These are phyloP conservation scores for Diophrys appendiculata DNA, from an alignment of 73 alveolate genomes.

Conservation along the genomic window DNA sequence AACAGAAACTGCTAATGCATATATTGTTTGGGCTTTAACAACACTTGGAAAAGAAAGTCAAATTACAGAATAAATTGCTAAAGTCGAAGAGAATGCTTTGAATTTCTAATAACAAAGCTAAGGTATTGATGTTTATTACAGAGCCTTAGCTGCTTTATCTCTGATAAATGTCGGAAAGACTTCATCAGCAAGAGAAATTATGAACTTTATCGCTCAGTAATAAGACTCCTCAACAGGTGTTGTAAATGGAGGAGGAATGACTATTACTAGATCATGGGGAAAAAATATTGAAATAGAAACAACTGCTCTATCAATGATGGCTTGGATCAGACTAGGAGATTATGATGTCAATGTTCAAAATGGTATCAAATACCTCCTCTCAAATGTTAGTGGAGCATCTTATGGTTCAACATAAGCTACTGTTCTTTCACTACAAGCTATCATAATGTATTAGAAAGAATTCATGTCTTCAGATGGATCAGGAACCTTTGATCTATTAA, in stretches of 20 bases:
- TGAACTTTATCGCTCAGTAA: constrained; percentile 10
- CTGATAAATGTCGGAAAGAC: constrained; percentile 18
- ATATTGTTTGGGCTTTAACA: constrained; percentile 53
- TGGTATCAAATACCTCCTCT: constrained; percentile 36
- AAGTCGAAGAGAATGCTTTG: constrained; percentile 2
- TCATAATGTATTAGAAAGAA: constrained; percentile 18
- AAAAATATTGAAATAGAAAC: constrained; percentile 35
- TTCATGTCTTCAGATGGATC: constrained; percentile 33
- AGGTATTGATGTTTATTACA: constrained; percentile 35
- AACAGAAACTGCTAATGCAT: constrained; percentile 44
- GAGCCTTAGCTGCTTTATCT: constrained; percentile 38
- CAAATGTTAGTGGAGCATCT: constrained; percentile 38
- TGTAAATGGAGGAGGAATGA: constrained; percentile 27
- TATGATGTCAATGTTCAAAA: constrained; percentile 25
- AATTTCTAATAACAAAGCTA: too few species aligned
- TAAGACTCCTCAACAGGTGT: constrained; percentile 45
- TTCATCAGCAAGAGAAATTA: constrained; percentile 10
- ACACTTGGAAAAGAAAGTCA: constrained; percentile 33
- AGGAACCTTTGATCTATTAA: constrained; percentile 23
- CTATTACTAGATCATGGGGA: constrained; percentile 59
- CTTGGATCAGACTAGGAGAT: constrained; percentile 41
- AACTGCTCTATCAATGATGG: constrained; percentile 38
- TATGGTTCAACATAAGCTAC: constrained; percentile 67
- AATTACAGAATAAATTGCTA: not conserved
- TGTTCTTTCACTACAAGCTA: constrained; percentile 50